Conservation (phyloP, 208 protist genomes). For the Angomonas ambiguus region DNA sequence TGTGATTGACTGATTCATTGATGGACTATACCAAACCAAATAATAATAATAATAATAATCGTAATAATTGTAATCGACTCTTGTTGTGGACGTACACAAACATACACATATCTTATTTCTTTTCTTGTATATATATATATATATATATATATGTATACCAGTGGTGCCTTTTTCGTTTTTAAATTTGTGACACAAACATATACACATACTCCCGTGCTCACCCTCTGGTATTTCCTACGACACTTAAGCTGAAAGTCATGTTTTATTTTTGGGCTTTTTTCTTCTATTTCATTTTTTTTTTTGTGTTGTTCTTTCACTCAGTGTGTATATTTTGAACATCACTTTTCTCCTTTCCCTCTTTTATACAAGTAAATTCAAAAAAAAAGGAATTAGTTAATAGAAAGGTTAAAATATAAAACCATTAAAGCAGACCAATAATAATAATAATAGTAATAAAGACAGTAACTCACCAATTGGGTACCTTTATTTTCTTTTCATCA, state of each 20-base stretch:
- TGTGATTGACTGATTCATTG: constrained; percentile 11
- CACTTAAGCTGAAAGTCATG: no score
- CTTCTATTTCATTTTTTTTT: constrained; percentile 10
- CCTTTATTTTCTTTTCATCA: no score
- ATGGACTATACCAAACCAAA: not conserved
- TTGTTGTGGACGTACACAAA: no score
- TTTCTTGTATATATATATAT: not conserved
- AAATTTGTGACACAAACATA: constrained; percentile 4
- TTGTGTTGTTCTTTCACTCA: constrained; percentile 4
- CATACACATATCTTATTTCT: constrained; percentile 1
- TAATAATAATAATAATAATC: not conserved
- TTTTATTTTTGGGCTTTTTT: no score
- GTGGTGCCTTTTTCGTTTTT: constrained; percentile 10
- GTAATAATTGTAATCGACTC: not conserved
- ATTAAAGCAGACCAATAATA: no score
- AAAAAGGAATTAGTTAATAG: no score
- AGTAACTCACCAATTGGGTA: no score
- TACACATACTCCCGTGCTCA: no score
- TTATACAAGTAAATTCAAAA: not conserved
- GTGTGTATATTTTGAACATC: not conserved
- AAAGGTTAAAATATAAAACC: no score
- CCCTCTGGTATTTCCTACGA: no score
- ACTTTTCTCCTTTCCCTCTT: not conserved
- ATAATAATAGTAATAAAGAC: no score
- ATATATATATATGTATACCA: not conserved